Percentiles rank a stretch among this genome's conserved stretches.
Evolutionary conservation across 2,329 filamentous ascomycete genomes (phyloP).

Genomic region (Diaporthe eres): DNA sequence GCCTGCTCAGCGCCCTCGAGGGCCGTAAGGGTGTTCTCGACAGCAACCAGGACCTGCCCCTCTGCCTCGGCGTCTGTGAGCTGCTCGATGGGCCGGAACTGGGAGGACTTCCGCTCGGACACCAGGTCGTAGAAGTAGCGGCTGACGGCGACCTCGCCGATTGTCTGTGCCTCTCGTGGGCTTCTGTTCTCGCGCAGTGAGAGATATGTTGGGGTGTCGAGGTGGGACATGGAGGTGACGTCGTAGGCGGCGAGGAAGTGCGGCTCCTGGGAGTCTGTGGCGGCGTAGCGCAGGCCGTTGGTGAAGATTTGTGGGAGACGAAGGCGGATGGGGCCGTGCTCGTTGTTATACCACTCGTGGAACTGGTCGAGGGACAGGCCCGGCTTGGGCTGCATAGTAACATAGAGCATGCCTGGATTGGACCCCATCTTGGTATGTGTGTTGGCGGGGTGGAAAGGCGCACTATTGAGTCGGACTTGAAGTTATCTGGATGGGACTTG

Average conservation of each 20-base stretch:
- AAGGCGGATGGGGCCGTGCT: conserved; percentile 87
- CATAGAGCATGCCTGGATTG: conserved; percentile 80
- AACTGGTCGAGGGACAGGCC: conserved; percentile 78
- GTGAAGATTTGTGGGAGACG: conserved; percentile 79
- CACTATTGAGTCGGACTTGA: not conserved
- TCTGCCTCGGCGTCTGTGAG: conserved; percentile 70
- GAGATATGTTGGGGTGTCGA: conserved; percentile 80
- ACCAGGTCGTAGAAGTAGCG: conserved; percentile 80
- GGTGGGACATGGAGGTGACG: conserved; percentile 78
- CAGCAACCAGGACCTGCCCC: conserved; percentile 73
- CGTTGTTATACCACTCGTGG: conserved; percentile 95
- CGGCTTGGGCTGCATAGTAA: conserved; percentile 85
- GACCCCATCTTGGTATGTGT: conserved; percentile 42
- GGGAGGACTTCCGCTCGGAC: conserved; percentile 65
- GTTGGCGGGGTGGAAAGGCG: not conserved
- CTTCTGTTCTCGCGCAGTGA: conserved; percentile 72
- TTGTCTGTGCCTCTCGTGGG: conserved; percentile 66
- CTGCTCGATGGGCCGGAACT: conserved; percentile 73
- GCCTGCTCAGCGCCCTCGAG: conserved; percentile 63
- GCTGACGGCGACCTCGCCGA: conserved; percentile 73
- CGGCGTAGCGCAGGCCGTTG: conserved; percentile 85
- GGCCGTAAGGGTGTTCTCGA: conserved; percentile 69
- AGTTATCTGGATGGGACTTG: not conserved
- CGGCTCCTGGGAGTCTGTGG: conserved; percentile 73
- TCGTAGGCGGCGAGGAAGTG: conserved; percentile 88